Conservation (phyloP, 139 green algal genomes). For the Micromonas pusilla region DNA sequence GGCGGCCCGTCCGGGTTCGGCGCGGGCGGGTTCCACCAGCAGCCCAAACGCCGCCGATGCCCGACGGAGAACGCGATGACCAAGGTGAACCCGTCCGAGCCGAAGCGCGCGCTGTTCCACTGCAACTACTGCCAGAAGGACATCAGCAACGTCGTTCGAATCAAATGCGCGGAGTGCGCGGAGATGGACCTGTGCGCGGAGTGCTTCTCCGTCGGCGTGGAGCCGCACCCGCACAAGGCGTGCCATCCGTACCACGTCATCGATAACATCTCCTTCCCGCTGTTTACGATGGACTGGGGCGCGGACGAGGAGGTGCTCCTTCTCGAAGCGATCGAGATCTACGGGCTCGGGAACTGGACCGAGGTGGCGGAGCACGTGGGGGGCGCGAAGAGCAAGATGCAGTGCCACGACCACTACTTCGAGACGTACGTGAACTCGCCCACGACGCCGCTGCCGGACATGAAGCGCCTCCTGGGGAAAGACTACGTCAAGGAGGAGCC, state of each 20-base stretch:
- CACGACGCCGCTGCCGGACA: slow-evolving; percentile 36
- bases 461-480: slow-evolving; percentile 33
- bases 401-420: slow-evolving; percentile 77
- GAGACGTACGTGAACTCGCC: slow-evolving; percentile 64
- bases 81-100: slow-evolving; percentile 6
- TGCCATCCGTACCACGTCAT: slow-evolving; percentile 61
- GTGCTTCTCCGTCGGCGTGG: slow-evolving; percentile 86
- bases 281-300: slow-evolving; percentile 82
- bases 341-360: slow-evolving; percentile 85
- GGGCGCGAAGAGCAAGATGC: slow-evolving; percentile 60
- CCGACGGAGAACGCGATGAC: slow-evolving; percentile 24
- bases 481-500: neutral
- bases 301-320: slow-evolving; percentile 94
- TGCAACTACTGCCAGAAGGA: slow-evolving; percentile 47
- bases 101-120: slow-evolving; percentile 13
- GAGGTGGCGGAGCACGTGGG: slow-evolving; percentile 74
- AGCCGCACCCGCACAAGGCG: slow-evolving; percentile 64
- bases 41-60: neutral
- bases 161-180: slow-evolving; percentile 83
- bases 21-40: neutral
- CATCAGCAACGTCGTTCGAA: slow-evolving; percentile 70
- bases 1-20: neutral
- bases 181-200: slow-evolving; percentile 95
- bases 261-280: slow-evolving; percentile 86
- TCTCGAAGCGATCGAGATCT: slow-evolving; percentile 81